Conservation (phyloP, 2,329 filamentous ascomycete genomes). For the Pochonia chlamydosporia region DNA sequence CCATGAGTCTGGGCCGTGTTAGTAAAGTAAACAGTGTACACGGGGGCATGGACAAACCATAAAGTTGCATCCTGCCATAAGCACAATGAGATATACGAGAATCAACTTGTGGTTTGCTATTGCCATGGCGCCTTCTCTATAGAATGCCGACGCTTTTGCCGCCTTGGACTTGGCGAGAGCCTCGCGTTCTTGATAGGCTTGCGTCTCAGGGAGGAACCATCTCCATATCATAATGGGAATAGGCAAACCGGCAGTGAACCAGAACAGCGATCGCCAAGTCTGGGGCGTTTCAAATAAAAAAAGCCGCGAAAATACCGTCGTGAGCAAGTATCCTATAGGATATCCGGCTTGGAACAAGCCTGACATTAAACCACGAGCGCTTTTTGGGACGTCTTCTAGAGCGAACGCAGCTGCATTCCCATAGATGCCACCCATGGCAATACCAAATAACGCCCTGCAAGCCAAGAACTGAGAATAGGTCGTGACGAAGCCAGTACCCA, state of each 20-base stretch:
- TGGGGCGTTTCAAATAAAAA: not conserved
- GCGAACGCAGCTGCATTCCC: not conserved
- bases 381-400: not conserved
- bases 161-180: not conserved
- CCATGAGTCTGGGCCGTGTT: too few species aligned
- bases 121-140: constrained; percentile 27
- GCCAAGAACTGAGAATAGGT: not conserved
- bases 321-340: not conserved
- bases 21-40: too few species aligned
- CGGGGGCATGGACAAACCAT: too few species aligned
- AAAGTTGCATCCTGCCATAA: too few species aligned
- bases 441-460: constrained; percentile 1
- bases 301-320: not conserved
- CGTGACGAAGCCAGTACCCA: not conserved
- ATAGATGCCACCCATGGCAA: not conserved
- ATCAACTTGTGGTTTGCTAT: too few species aligned
- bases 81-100: too few species aligned
- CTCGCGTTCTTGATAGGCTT: not conserved
- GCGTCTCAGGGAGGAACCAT: not conserved
- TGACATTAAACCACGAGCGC: not conserved
- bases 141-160: constrained; percentile 39
- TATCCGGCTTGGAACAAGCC: constrained; percentile 1
- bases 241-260: not conserved
- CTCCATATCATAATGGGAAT: not conserved
- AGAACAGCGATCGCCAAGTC: constrained; percentile 2